These are phyloP conservation scores for Monoraphidium neglectum DNA, from an alignment of 139 green algal genomes.

Conservation along the genomic window DNA sequence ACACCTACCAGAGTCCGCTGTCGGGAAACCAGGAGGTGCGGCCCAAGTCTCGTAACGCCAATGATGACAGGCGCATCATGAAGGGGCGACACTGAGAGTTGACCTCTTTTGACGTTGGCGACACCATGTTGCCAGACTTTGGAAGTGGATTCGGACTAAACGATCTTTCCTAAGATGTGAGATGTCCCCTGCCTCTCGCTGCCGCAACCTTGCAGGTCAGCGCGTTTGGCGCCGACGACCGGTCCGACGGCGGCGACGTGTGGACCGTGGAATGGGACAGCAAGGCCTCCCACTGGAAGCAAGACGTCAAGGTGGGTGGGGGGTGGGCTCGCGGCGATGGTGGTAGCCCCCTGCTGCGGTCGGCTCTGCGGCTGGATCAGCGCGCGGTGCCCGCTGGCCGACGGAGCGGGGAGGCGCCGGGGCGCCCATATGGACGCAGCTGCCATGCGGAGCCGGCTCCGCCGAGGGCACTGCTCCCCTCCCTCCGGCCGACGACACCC, in stretches of 20 bases:
- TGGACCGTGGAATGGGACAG: conserved; percentile 78
- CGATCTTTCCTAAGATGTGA: conserved; percentile 1
- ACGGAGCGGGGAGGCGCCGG: too few relatives aligned
- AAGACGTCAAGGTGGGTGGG: conserved; percentile 51
- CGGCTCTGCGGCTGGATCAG: not conserved
- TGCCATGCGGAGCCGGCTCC: too few relatives aligned
- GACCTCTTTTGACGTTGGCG: too few relatives aligned
- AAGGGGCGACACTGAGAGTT: too few relatives aligned
- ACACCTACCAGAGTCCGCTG: conserved; percentile 85
- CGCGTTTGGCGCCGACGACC: conserved; percentile 66
- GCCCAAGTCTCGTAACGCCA: too few relatives aligned
- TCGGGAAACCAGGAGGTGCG: conserved; percentile 83
- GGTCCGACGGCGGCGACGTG: conserved; percentile 75
- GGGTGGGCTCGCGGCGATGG: not conserved
- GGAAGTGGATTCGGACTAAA: not conserved
- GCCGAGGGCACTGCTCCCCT: not conserved
- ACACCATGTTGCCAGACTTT: too few relatives aligned
- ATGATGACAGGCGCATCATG: too few relatives aligned
- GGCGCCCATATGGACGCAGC: too few relatives aligned
- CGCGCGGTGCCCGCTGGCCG: too few relatives aligned
- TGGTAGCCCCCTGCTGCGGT: too few relatives aligned
- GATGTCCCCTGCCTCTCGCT: not conserved
- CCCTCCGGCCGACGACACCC: too few relatives aligned
- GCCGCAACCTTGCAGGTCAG: conserved; percentile 71
- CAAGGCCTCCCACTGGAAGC: conserved; percentile 58